Conservation (phyloP, 2,329 filamentous ascomycete species). For the Penicillium crustosum region DNA sequence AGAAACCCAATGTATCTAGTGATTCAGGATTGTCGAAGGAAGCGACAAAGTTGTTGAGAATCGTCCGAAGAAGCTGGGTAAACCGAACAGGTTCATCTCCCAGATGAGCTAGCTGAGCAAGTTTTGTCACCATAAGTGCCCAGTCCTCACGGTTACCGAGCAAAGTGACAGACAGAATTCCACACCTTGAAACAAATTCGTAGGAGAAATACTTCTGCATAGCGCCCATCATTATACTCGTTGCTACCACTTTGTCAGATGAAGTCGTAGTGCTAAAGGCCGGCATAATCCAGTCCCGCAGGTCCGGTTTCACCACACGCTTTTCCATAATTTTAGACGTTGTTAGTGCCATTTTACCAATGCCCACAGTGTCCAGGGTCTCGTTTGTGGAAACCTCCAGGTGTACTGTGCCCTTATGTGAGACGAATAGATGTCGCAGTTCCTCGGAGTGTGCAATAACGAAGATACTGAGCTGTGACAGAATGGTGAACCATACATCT, state of each 20-base stretch:
- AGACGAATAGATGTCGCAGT: background rate
- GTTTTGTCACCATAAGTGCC: background rate
- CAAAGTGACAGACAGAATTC: background rate
- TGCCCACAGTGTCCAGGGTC: background rate
- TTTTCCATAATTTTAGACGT: background rate
- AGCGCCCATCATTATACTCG: background rate
- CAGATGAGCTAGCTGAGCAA: background rate
- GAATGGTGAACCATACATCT: background rate
- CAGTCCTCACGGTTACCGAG: background rate
- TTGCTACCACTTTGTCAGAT: background rate
- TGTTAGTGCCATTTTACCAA: background rate
- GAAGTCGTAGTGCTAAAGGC: background rate
- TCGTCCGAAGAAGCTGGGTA: too few species aligned
- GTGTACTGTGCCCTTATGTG: background rate
- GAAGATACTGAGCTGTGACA: background rate
- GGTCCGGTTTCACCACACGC: background rate
- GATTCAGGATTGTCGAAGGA: background rate
- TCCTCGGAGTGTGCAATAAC: background rate
- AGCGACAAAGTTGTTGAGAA: too few species aligned
- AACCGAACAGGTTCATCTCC: background rate
- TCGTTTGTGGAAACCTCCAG: background rate
- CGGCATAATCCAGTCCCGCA: background rate
- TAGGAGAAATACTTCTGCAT: background rate
- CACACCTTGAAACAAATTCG: background rate
- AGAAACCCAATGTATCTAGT: background rate